Evolutionary conservation across 2,329 filamentous ascomycete species (phyloP).

Genomic region (Leptographium galeiforme): DNA sequence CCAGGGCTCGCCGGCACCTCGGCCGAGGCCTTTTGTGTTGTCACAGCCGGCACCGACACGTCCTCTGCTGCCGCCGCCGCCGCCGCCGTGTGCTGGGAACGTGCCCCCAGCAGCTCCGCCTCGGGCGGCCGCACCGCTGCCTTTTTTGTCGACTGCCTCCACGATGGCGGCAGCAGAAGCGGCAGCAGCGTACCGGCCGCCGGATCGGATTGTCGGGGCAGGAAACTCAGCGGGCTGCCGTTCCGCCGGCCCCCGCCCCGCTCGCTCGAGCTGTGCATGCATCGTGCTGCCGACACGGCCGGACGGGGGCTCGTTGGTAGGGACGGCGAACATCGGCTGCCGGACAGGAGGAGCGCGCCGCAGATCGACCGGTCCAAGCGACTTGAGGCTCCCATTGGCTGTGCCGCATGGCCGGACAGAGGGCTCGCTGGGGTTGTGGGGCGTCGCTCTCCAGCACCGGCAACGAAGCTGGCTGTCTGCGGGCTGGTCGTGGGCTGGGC

Average conservation of each 20-base stretch:
- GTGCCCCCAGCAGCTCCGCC: background rate
- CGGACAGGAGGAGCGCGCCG: constrained; percentile 35
- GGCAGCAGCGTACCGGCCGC: constrained; percentile 10
- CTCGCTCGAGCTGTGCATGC: background rate
- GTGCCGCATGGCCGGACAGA: constrained; percentile 32
- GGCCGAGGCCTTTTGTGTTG: background rate
- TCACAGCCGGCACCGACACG: no score
- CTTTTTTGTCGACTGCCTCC: background rate
- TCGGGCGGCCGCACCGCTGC: background rate
- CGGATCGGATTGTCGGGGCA: constrained; percentile 3
- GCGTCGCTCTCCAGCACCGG: background rate
- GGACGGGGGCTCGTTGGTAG: background rate
- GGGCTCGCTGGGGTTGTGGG: constrained; percentile 3
- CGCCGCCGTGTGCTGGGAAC: background rate
- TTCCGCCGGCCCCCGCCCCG: background rate
- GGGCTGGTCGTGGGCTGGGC: background rate
- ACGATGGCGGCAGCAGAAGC: constrained; percentile 6
- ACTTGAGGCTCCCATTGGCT: constrained; percentile 46
- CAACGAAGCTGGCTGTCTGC: background rate
- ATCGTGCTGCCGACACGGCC: background rate
- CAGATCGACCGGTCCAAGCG: constrained; percentile 48
- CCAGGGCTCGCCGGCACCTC: background rate
- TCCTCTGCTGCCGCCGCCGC: background rate
- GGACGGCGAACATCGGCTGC: constrained; percentile 23
- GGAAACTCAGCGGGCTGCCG: background rate